Base-by-base conservation (phyloP, 371 early-diverging fungal genomes). In the Syncephalastrum contaminatum region DNA sequence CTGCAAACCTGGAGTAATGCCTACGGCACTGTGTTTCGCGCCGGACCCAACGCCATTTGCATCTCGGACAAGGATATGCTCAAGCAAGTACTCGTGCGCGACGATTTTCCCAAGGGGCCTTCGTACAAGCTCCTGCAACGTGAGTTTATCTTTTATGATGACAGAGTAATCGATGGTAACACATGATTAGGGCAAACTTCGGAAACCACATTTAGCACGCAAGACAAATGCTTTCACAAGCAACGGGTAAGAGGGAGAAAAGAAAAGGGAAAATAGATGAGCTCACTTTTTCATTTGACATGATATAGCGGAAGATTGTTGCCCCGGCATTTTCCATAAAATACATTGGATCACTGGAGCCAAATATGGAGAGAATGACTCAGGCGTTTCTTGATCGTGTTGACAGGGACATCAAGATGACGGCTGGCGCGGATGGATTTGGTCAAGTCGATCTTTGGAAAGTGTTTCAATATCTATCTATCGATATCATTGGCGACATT, bases 401-500 rank as follows among this genome's bases (percentile, higher is more conserved):
- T 0, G 53, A 44, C 3, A 42, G 45, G 3, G 50, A 59, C 0
- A 62, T 70, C 16, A 36, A 50, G 1, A 49, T 47, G 1, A 40
- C 39, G 1, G 49, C 43, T 36, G 64, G 16, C 27, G 39, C 36
- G 0, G 53, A 53, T 2, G 25, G 36, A 0, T 53, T 44, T 24
- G 64, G 60, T 15, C 48, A 40, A 5, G 25, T 69, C 12, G 72
- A 74, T 30, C 58, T 71, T 18, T 70, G 69, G 67, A 55, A 36
- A 2, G 43, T 70, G n/a, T 36, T 64, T 16, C 67, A 73, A 22
- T 51, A 62, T 30, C 58, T 65, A 22, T 62, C 74, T 2, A 24
- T 70, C 24, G 80, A 82, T 63, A 57, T 80, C 5, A 72, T 78
- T 53, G 80, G 82, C 0, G 63, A 68, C 20, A 72, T 77, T 0